Base-by-base conservation (phyloP, 2,329 filamentous ascomycete genomes). In the Sporothrix sp. region DNA sequence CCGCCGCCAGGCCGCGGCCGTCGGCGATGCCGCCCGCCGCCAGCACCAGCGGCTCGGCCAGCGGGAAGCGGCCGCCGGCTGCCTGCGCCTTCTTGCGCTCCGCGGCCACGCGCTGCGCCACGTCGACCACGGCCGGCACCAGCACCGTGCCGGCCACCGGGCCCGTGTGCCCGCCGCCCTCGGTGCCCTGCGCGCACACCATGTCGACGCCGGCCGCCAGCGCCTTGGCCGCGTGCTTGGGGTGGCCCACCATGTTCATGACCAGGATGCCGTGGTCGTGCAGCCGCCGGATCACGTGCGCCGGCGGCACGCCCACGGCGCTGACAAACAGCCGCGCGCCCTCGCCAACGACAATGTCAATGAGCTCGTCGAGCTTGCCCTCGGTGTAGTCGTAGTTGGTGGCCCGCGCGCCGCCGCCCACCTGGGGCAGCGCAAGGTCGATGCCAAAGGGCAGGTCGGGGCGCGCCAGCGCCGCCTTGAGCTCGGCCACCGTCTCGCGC, bases 191-290 rank as follows among this genome's bases (percentile, higher is more conserved):
- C 2, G 90, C 83, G 64, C 89, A 95, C 6, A 97, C 78, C 57
- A 96, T 83, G 67, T 97, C 91, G 9, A 95, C 88, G 38, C 91
- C 91, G 0, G 84, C 78, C 45, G 88, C 80, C 4, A 97, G 72
- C 2, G 90, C 90, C 70, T 96, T 96, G 64, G 84, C 78, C 1
- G 90, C 90, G 65, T 97, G 91, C 64, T 85, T 88, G 2, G 91
- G 90, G 60, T 90, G 86, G 0, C 91, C 91, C 18, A 96, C 89
- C 90, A 96, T 96, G 66, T 96, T 96, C 89, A 96, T 96, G 32
- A 96, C 75, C 53, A 94, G 64, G 36, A 97, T 85, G 0, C 85
- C 86, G 0, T 85, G 84, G 8, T 75, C 74, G 62, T 97, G 91
- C 39, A 97, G 73, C 40, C 81, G 71, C 58, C 87, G 81, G 52